Base-by-base conservation (phyloP, 768 basidiomycete species). In the Termitomyces sp. region DNA sequence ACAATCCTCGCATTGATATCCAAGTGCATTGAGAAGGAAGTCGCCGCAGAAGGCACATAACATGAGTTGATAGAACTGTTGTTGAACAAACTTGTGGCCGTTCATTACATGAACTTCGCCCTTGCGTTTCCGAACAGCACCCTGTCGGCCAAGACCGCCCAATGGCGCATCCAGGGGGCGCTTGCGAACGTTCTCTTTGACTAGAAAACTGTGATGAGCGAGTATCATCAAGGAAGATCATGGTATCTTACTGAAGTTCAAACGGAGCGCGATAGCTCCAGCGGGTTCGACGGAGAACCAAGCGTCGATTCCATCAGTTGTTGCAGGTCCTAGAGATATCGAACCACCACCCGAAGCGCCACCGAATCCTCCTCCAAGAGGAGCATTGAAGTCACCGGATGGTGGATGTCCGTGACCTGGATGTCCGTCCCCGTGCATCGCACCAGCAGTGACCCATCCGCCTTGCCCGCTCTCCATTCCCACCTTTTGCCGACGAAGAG, bases 1-100 rank as follows among this genome's bases (percentile, higher is more conserved):
- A 71, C 97, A 99, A 69, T 99, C 97, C 68, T 98, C 97, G 78
- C 97, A 99, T 75, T 98, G 96, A 73, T 95, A 97, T n/a, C 97
- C 97, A 58, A 89, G 80, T 2, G 94, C 96, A 60, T 98, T 98
- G 70, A 98, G 89, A 56, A 99, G 79, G 77, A 99, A 98, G 66
- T 98, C 96, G 74, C 85, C 88, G 77, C 97, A 99, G 73, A 97
- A 93, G 3, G 97, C 97, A 70, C 97, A 99, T 52, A 98, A 82
- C 81, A 99, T 97, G 68, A 98, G 85, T 70, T 98, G 95, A 71
- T 97, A 98, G 78, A 99, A 99, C 73, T 98, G 97, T 45, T 88
- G 85, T 66, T 94, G 92, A 45, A 99, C 83, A 69, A 99, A 99
- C 72, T 97, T 93, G 77, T 99, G 97, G 11, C 97, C 97, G 69